Evolutionary conservation across 2,329 filamentous ascomycete genomes (phyloP).

Genomic region (Sclerotinia glacialis): DNA sequence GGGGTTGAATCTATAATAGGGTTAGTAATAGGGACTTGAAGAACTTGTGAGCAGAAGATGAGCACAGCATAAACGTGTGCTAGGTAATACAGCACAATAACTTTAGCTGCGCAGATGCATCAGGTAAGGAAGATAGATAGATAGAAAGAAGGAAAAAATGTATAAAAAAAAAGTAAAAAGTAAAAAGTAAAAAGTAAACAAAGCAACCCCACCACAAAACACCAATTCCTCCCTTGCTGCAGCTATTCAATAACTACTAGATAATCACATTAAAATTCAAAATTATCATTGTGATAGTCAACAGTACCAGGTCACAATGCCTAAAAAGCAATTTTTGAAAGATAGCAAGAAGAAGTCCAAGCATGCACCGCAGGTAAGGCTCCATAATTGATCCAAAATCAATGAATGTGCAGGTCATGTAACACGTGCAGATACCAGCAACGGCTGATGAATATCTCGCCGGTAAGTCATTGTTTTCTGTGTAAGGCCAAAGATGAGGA

Average conservation of each 20-base stretch:
- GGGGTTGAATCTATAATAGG: neutral
- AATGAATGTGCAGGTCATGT: neutral
- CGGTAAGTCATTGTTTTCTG: slow-evolving; percentile 41
- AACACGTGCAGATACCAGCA: slow-evolving; percentile 47
- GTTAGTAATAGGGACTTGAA: neutral
- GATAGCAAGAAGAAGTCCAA: slow-evolving; percentile 43
- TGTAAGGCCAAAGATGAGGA: neutral
- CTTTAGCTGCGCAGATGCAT: neutral
- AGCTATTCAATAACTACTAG: neutral
- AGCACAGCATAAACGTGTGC: neutral
- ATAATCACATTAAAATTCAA: neutral
- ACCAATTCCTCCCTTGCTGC: neutral
- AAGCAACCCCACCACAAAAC: slow-evolving; percentile 4
- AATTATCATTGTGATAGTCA: neutral
- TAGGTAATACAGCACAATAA: neutral
- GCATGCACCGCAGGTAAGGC: slow-evolving; percentile 34
- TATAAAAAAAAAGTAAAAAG: neutral
- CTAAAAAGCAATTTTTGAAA: slow-evolving; percentile 41
- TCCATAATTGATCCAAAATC: neutral
- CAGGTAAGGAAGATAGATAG: neutral
- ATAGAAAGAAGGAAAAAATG: no score
- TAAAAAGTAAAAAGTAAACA: neutral
- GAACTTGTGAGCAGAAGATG: neutral
- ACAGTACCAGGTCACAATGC: slow-evolving; percentile 25
- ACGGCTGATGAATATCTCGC: slow-evolving; percentile 67